Evolutionary conservation across 768 basidiomycete species (phyloP), one percentile per base, ranked within the genome.

Genomic region (Termitomyces sp.): DNA sequence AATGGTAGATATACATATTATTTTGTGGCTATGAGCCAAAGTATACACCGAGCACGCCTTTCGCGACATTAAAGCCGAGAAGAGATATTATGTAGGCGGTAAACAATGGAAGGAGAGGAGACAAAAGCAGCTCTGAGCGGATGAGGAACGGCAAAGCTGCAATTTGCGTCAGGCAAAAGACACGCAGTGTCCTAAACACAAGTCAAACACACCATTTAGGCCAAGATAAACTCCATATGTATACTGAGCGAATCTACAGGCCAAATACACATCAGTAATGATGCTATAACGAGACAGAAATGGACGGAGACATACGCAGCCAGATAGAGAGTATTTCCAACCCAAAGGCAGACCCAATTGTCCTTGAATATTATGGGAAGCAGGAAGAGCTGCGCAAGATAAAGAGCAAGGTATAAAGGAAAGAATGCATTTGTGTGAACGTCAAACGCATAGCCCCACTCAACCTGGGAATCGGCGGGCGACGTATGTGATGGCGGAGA

Each of bases 401-500:
- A 97, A 55, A 97, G 82, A 11, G 91, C 88, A 59, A 97, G 82
- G 74, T 91, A 96, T 59, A 95, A 77, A 20, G 95, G 95, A 73
- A 98, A 96, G 79, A 98, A 98, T 3, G 94, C 89, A 67, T 98
- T 98, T 59, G 90, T 95, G 72, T 97, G 95, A 16, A 98, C 90
- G 71, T 98, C 96, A 67, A 98, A 96, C 13, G 92, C 93, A 72
- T 97, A 98, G 4, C 89, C 91, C 91, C 88, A 95, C 78, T 94
- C 92, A 33, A 94, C 89, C 20, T 74, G 74, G 46, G 89, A 84
- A 64, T 89, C 86, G n/a, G 83, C 79, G 0, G 81, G 82, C 12
- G 86, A 80, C 31, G 86, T 82, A 70, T 88, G 89, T 11, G 90
- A 85, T 12, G 89, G 83, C 13, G 89, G 86, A 0, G 87, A 86